These are phyloP conservation scores for Penicillium frequentans DNA, from an alignment of 2,329 filamentous ascomycete genomes.

Conservation along the genomic window DNA sequence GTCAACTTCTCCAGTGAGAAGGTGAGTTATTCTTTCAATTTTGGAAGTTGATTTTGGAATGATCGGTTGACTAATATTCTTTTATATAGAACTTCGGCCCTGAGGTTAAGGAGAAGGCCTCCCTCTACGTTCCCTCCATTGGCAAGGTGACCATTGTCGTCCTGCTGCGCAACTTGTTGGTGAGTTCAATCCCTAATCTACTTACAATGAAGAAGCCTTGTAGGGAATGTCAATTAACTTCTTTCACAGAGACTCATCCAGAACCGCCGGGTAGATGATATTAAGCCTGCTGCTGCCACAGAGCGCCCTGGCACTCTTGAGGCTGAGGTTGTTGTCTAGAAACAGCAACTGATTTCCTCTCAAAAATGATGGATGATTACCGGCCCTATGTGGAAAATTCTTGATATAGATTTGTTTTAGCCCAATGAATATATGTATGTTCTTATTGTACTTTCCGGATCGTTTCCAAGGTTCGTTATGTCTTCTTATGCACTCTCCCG, in stretches of 20 bases:
- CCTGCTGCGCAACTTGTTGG: slow-evolving; percentile 82
- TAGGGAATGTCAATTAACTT: slow-evolving; percentile 14
- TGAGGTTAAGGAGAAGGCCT: slow-evolving; percentile 90
- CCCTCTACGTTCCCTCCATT: slow-evolving; percentile 94
- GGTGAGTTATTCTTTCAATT: slow-evolving; percentile 40
- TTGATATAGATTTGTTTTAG: slow-evolving; percentile 21
- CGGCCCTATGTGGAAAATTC: slow-evolving; percentile 7
- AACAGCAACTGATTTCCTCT: neutral
- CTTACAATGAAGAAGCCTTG: neutral
- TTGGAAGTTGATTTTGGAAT: neutral
- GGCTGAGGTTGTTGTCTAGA: slow-evolving; percentile 33
- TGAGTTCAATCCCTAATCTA: slow-evolving; percentile 48
- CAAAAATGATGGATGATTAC: slow-evolving; percentile 13
- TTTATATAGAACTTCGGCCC: slow-evolving; percentile 72
- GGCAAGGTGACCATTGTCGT: slow-evolving; percentile 97
- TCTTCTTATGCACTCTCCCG: neutral
- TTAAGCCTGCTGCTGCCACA: slow-evolving; percentile 42
- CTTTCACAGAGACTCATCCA: slow-evolving; percentile 41
- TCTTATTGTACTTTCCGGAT: neutral
- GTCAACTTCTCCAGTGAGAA: slow-evolving; percentile 97
- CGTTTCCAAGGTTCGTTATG: no score
- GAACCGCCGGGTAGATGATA: slow-evolving; percentile 41
- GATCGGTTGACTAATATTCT: neutral
- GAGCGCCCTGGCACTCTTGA: slow-evolving; percentile 44
- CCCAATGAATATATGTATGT: slow-evolving; percentile 1